These are phyloP conservation scores for Aspergillus campestris DNA, from an alignment of 495 filamentous ascomycete species.

Conservation along the genomic window DNA sequence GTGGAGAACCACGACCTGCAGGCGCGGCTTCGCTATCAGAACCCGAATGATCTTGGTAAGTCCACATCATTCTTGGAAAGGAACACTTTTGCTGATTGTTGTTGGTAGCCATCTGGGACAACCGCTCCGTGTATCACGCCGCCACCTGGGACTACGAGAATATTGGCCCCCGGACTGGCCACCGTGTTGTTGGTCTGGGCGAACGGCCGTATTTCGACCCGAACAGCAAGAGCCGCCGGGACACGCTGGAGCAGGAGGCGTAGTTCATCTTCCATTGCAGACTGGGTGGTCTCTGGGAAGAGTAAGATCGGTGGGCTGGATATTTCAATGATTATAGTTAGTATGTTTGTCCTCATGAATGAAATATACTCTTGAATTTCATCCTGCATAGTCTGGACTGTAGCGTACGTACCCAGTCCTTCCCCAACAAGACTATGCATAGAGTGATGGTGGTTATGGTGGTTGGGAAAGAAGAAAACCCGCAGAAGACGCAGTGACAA, in stretches of 20 bases:
- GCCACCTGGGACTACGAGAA: constrained; percentile 63
- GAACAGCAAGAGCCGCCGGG: constrained; percentile 33
- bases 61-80: not conserved
- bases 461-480: no score
- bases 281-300: no score
- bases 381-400: no score
- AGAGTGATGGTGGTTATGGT: no score
- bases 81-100: not conserved
- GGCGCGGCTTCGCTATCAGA: constrained; percentile 58
- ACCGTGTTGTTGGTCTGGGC: constrained; percentile 56
- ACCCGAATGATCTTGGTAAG: constrained; percentile 46
- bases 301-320: no score
- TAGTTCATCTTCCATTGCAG: not conserved
- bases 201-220: constrained; percentile 62
- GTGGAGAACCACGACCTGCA: constrained; percentile 76
- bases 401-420: no score
- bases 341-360: no score
- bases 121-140: constrained; percentile 59
- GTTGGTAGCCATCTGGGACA: constrained; percentile 71
- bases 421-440: no score
- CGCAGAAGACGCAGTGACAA: no score
- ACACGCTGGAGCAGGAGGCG: constrained; percentile 26
- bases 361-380: no score
- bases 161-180: constrained; percentile 48
- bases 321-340: no score